phyloP scores from a whole-genome alignment of 805 yeast species.

The Cyberlindnera veronae region DNA sequence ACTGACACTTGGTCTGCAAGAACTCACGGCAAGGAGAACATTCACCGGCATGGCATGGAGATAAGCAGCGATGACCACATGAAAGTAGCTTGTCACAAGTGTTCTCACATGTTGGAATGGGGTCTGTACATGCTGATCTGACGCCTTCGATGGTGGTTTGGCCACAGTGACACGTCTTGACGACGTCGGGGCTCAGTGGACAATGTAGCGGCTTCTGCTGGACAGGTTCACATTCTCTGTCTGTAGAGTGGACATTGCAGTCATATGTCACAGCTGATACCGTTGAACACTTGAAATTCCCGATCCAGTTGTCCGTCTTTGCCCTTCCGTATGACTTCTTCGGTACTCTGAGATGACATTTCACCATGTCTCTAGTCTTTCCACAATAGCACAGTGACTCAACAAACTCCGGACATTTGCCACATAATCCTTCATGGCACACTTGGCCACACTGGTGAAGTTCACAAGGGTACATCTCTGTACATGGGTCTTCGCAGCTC shows the following conservation, averaged over 20 bases:
- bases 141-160: slow-evolving; percentile 44
- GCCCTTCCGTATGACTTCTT: slow-evolving; percentile 27
- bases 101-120: slow-evolving; percentile 70
- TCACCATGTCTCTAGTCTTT: slow-evolving; percentile 36
- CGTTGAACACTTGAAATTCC: slow-evolving; percentile 46
- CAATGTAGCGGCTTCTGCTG: slow-evolving; percentile 42
- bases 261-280: slow-evolving; percentile 47
- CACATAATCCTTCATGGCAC: slow-evolving; percentile 86
- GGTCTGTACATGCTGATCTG: slow-evolving; percentile 66
- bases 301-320: slow-evolving; percentile 42
- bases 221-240: slow-evolving; percentile 36
- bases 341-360: slow-evolving; percentile 44
- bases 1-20: slow-evolving; percentile 54
- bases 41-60: slow-evolving; percentile 72
- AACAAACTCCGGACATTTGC: slow-evolving; percentile 54
- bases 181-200: slow-evolving; percentile 54
- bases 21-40: slow-evolving; percentile 65
- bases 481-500: slow-evolving; percentile 63
- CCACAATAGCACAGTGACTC: slow-evolving; percentile 76
- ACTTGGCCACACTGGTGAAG: slow-evolving; percentile 56
- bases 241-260: slow-evolving; percentile 65
- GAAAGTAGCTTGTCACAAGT: slow-evolving; percentile 58
- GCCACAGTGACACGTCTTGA: slow-evolving; percentile 81
- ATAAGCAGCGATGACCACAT: slow-evolving; percentile 77
- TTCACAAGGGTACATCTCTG: slow-evolving; percentile 64